phyloP scores from a whole-genome alignment of 257 asterid species.

The Voacanga thouarsii region DNA sequence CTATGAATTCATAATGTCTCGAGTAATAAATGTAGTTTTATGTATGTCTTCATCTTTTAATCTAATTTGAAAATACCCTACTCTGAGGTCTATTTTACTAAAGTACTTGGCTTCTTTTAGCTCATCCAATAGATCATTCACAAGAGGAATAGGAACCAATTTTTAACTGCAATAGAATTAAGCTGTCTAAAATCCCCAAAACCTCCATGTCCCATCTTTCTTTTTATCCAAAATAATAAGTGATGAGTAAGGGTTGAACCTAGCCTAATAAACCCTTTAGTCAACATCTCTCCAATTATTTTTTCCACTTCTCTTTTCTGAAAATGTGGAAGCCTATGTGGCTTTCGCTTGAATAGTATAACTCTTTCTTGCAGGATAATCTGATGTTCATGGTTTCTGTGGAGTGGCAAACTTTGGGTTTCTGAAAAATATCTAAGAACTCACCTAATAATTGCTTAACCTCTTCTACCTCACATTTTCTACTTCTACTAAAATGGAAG shows the following conservation, averaged over 20 bases:
- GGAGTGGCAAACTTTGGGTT: neutral
- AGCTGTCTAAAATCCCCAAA: neutral
- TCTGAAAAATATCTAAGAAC: neutral
- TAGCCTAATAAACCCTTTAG: neutral
- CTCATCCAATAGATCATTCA: conserved; percentile 13
- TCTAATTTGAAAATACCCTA: conserved; percentile 11
- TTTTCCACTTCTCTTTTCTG: conserved; percentile 5
- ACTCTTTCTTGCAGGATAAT: neutral
- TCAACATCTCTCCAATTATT: neutral
- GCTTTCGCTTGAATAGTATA: neutral
- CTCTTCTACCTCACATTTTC: neutral
- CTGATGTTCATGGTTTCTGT: neutral
- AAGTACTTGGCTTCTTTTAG: neutral
- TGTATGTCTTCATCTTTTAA: neutral
- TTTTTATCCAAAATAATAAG: conserved; percentile 5
- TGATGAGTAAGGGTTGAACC: neutral
- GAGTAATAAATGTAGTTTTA: neutral
- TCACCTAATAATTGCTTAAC: neutral
- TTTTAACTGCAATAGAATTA: neutral
- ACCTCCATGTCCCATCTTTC: conserved; percentile 4
- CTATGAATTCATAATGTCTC: conserved; percentile 2
- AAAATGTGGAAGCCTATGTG: conserved; percentile 10
- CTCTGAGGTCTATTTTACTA: conserved; percentile 16
- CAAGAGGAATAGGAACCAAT: conserved; percentile 11
- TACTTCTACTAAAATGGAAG: too few relatives aligned